phyloP scores from a whole-genome alignment of 257 asterid genomes.

The Capsicum rhomboideum region DNA sequence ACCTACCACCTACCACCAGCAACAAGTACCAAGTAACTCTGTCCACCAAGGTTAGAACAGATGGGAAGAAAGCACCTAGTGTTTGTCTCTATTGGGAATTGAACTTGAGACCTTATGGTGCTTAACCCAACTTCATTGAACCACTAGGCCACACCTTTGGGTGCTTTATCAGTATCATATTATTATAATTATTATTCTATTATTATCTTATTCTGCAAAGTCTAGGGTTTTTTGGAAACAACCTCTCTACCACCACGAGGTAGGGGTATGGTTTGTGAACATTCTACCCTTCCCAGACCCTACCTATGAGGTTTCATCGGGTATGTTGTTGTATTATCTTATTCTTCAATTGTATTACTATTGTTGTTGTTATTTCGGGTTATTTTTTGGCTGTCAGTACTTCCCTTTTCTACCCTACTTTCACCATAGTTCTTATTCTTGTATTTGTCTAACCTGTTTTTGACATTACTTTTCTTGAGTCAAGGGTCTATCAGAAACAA shows the following conservation, averaged over 20 bases:
- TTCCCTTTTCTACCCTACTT: neutral
- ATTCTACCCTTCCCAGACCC: neutral
- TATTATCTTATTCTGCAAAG: neutral
- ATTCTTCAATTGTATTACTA: neutral
- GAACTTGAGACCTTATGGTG: no score
- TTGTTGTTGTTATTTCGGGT: neutral
- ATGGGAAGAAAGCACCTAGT: no score
- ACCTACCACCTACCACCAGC: no score
- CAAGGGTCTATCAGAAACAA: neutral
- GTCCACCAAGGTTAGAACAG: no score
- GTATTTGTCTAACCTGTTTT: neutral
- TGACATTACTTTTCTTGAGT: neutral
- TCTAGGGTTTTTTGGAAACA: neutral
- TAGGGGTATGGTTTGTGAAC: neutral
- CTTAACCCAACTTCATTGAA: no score
- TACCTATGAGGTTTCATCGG: neutral
- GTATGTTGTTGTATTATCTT: neutral
- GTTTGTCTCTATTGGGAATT: no score
- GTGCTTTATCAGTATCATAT: neutral
- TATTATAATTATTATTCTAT: neutral
- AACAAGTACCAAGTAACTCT: no score
- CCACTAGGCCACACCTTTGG: no score
- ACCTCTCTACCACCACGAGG: neutral
- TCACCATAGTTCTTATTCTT: neutral
- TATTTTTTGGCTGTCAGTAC: neutral